These are phyloP conservation scores for Monilinia aucupariae DNA, from an alignment of 2,329 filamentous ascomycete species.

Conservation along the genomic window DNA sequence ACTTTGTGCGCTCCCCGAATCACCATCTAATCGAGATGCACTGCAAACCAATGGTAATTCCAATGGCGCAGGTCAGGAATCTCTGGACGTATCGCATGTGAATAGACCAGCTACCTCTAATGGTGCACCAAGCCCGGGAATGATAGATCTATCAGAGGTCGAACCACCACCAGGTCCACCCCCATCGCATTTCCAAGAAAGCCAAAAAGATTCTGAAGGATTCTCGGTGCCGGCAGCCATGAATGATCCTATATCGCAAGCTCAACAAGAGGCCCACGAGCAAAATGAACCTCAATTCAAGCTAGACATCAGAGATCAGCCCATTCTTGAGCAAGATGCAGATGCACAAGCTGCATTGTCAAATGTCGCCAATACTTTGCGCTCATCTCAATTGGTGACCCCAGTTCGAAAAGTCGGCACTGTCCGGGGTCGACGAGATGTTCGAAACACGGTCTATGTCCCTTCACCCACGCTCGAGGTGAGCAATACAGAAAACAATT, in stretches of 20 bases:
- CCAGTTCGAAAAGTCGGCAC: slow-evolving; percentile 69
- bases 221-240: slow-evolving; percentile 64
- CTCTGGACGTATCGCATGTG: slow-evolving; percentile 20
- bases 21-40: slow-evolving; percentile 38
- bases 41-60: slow-evolving; percentile 29
- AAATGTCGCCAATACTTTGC: slow-evolving; percentile 68
- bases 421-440: slow-evolving; percentile 80
- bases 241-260: slow-evolving; percentile 64
- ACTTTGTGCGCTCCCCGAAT: slow-evolving; percentile 54
- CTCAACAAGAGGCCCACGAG: slow-evolving; percentile 58
- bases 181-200: slow-evolving; percentile 33
- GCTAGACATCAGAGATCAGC: slow-evolving; percentile 72
- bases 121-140: slow-evolving; percentile 38
- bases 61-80: slow-evolving; percentile 30
- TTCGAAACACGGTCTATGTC: slow-evolving; percentile 84
- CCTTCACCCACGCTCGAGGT: slow-evolving; percentile 42
- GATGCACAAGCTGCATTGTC: slow-evolving; percentile 70
- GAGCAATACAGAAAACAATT: slow-evolving; percentile 21
- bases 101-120: slow-evolving; percentile 31
- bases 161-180: slow-evolving; percentile 49
- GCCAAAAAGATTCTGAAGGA: slow-evolving; percentile 66
- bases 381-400: slow-evolving; percentile 51
- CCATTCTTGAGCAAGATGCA: slow-evolving; percentile 71
- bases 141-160: slow-evolving; percentile 46
- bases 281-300: slow-evolving; percentile 65